Evolutionary conservation across 345 rosid genomes (phyloP).

Genomic region (Aurinia saxatilis): DNA sequence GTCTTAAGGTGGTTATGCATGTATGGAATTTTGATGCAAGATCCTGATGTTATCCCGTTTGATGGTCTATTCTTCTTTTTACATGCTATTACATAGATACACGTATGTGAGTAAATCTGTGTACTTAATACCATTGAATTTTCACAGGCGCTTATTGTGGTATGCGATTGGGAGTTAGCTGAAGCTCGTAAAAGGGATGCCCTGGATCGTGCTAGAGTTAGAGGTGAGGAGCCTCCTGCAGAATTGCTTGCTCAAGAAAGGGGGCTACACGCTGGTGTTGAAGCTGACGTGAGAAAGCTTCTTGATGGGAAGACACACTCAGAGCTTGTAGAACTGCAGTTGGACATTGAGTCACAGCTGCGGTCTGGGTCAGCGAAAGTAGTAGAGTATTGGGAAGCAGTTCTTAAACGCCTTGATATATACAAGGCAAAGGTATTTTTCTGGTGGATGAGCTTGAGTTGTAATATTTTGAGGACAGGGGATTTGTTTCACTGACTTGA

Average conservation of each 20-base stretch:
- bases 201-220: conserved; percentile 80
- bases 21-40: not conserved
- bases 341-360: conserved; percentile 71
- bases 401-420: conserved; percentile 79
- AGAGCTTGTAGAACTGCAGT: conserved; percentile 63
- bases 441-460: not conserved
- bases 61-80: not conserved
- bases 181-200: conserved; percentile 89
- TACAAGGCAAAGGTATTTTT: conserved; percentile 85
- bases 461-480: not conserved
- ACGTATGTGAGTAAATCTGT: not conserved
- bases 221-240: conserved; percentile 93
- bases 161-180: conserved; percentile 91
- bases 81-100: not conserved
- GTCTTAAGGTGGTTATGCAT: not conserved
- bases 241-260: conserved; percentile 90
- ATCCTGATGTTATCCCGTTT: conserved; percentile 2
- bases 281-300: conserved; percentile 66
- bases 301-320: conserved; percentile 72
- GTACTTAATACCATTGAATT: conserved; percentile 2
- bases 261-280: conserved; percentile 85
- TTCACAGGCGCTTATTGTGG: conserved; percentile 76
- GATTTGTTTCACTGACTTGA: conserved; percentile 5
- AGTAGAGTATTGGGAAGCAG: conserved; percentile 97
- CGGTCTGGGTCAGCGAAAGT: conserved; percentile 90